These are phyloP conservation scores for Metschnikowia hibisci DNA, from an alignment of 805 yeast species.

Conservation along the genomic window DNA sequence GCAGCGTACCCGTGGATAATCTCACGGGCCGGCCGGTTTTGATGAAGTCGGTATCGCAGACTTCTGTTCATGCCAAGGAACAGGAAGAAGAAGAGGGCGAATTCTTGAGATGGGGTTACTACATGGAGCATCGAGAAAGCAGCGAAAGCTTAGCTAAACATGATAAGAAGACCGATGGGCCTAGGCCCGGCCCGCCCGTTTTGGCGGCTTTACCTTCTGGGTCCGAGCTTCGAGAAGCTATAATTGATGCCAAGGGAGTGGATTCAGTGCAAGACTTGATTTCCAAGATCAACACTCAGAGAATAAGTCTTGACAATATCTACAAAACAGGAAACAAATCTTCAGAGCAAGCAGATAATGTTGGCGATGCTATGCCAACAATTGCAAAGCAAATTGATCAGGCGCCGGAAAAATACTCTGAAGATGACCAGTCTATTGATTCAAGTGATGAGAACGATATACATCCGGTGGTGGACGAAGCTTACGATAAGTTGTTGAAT, in stretches of 20 bases:
- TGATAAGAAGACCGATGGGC: constrained; percentile 6
- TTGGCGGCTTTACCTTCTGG: constrained; percentile 50
- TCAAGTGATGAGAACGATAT: constrained; percentile 24
- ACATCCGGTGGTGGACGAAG: constrained; percentile 59
- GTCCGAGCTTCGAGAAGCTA: constrained; percentile 52
- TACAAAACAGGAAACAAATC: constrained; percentile 23
- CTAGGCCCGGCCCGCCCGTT: constrained; percentile 22
- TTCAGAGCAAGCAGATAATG: constrained; percentile 8
- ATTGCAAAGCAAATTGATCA: neutral
- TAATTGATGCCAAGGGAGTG: constrained; percentile 72
- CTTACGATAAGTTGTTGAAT: constrained; percentile 66
- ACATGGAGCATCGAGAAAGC: constrained; percentile 58
- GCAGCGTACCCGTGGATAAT: constrained; percentile 55
- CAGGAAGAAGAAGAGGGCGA: constrained; percentile 93
- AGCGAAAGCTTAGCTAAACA: constrained; percentile 12
- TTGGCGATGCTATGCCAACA: neutral
- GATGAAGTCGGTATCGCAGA: constrained; percentile 59
- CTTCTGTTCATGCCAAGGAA: constrained; percentile 63
- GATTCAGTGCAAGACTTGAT: constrained; percentile 66
- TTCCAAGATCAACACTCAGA: constrained; percentile 55
- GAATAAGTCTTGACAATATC: constrained; percentile 48
- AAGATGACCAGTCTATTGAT: constrained; percentile 28
- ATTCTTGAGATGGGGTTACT: constrained; percentile 80
- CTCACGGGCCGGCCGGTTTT: constrained; percentile 70
- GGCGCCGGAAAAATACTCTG: neutral